Base-by-base conservation (phyloP, 371 early-diverging fungal genomes). In the Zychaea mexicana region DNA sequence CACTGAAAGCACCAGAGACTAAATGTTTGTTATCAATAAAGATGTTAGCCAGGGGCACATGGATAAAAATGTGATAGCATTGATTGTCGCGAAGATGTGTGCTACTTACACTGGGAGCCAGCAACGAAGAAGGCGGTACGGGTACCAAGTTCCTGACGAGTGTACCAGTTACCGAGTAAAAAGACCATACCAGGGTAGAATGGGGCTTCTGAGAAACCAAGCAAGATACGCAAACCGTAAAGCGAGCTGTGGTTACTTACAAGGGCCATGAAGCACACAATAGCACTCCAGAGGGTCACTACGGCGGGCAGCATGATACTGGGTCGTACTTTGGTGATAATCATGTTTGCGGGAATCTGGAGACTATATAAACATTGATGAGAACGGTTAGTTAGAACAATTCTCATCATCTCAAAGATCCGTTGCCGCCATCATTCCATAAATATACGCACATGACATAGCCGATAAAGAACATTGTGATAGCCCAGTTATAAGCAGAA, bases 111-210 rank as follows among this genome's bases (percentile, higher is more conserved):
- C 38, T 85, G 77, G n/a, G 85, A 73, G 21, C 85, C 85, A 47
- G 83, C 70, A 64, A 84, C 49, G 49, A 49, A 49, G n/a, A 49
- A 49, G 49, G 87, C 88, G 4, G 88, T 83, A 52, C 94, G 87
- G 42, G 78, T 75, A 15, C 90, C 88, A 32, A 85, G 78, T 68
- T 95, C 96, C 33, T 80, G 69, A 22, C 85, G 81, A 27, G 84
- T 84, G 62, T 94, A 95, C 88, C 93, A 95, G 47, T 83, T 81
- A 26, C 92, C 88, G 36, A 93, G 76, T 66, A 89, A 83, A 54
- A 83, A 90, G 17, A 91, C 78, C 24, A 89, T 85, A n/a, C 91
- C 92, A 12, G 93, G 93, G 31, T 90, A 88, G 56, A 92, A 84
- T 0, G 90, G 92, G 19, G 45, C 45, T 46, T 91, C 91, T 38